These are phyloP conservation scores for Piloderma croceum DNA, from an alignment of 768 basidiomycete genomes.

Conservation along the genomic window DNA sequence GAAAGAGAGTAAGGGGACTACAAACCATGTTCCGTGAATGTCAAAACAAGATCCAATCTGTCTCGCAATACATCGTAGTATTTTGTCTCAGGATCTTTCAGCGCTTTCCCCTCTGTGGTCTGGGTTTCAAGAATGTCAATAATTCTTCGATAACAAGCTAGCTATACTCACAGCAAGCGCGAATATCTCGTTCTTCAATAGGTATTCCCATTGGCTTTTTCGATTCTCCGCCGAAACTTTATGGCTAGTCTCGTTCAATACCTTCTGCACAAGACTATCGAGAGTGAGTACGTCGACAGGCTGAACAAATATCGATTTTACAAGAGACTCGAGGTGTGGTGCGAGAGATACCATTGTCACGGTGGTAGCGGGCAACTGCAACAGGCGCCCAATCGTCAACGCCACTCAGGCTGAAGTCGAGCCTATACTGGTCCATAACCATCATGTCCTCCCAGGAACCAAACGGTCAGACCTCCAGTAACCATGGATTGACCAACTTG, in stretches of 20 bases:
- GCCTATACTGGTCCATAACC: no score
- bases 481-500: constrained; percentile 19
- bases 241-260: constrained; percentile 36
- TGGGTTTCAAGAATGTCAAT: constrained; percentile 23
- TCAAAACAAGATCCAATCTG: constrained; percentile 67
- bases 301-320: constrained; percentile 46
- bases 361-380: constrained; percentile 1
- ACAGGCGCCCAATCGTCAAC: neutral
- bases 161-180: constrained; percentile 54
- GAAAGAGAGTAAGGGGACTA: constrained; percentile 5
- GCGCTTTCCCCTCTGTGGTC: constrained; percentile 63
- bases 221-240: constrained; percentile 48
- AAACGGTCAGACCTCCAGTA: constrained; percentile 3
- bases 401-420: no score
- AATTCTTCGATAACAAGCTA: neutral
- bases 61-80: constrained; percentile 62
- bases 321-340: constrained; percentile 44
- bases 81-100: constrained; percentile 42
- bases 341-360: constrained; percentile 49
- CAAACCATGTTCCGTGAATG: constrained; percentile 74
- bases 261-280: constrained; percentile 42
- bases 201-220: constrained; percentile 71
- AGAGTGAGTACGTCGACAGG: constrained; percentile 46
- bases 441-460: constrained; percentile 3
- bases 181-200: constrained; percentile 67